Evolutionary conservation across 1,284 basidiomycete genomes (phyloP).

Genomic region (Apiotrichum laibachii): DNA sequence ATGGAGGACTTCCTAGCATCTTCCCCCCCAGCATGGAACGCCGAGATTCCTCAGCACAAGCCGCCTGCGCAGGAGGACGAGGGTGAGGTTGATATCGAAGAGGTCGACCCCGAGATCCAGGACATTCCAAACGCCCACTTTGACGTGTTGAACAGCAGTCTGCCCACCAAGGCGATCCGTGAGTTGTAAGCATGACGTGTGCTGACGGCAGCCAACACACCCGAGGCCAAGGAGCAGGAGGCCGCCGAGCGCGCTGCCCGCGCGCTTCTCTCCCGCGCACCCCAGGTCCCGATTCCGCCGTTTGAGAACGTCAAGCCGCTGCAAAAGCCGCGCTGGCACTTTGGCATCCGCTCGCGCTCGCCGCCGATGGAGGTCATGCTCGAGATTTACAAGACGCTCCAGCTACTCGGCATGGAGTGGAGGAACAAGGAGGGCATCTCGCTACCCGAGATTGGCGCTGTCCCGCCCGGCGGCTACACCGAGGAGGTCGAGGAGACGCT

Average conservation of each 20-base stretch:
- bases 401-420: slow-evolving; percentile 97
- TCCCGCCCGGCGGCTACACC: slow-evolving; percentile 38
- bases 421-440: slow-evolving; percentile 59
- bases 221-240: slow-evolving; percentile 24
- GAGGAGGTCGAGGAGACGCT: slow-evolving; percentile 44
- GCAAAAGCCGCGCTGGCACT: slow-evolving; percentile 82
- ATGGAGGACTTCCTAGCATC: slow-evolving; percentile 56
- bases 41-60: slow-evolving; percentile 38
- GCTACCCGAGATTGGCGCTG: slow-evolving; percentile 62
- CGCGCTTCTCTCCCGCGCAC: slow-evolving; percentile 27
- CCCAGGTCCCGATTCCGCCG: slow-evolving; percentile 17
- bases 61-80: slow-evolving; percentile 17
- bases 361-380: slow-evolving; percentile 99
- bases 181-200: slow-evolving; percentile 14
- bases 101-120: slow-evolving; percentile 55
- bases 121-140: slow-evolving; percentile 63
- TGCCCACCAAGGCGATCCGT: slow-evolving; percentile 57
- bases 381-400: slow-evolving; percentile 92
- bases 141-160: slow-evolving; percentile 76
- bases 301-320: slow-evolving; percentile 35
- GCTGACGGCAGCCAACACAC: background rate
- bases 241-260: slow-evolving; percentile 46
- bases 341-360: slow-evolving; percentile 89
- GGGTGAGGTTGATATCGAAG: slow-evolving; percentile 56
- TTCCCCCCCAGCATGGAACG: slow-evolving; percentile 57